Base-by-base conservation (phyloP, 148 eudicot genomes). In the Spergularia bocconei region DNA sequence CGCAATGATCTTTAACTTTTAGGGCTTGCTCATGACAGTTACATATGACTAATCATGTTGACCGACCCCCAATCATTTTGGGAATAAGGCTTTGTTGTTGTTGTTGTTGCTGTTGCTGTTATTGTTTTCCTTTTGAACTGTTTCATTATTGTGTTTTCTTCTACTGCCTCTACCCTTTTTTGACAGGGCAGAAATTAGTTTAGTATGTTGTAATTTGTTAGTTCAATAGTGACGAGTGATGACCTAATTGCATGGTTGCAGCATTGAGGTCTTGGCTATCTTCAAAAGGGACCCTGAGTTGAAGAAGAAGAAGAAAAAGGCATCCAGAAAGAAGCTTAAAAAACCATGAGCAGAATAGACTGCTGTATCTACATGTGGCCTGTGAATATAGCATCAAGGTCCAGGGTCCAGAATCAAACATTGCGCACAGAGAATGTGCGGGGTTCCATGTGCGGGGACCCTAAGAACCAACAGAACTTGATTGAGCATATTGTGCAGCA, bases 221-320 rank as follows among this genome's bases (percentile, higher is more conserved):
- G 33, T 33, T 64, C 19, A 50, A 44, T 16, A 17, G 23, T 56
- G 1, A 48, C 55, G 54, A 14, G 59, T 75, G 19, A 52, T 73
- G 65, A 3, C 54, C 60, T 68, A 44, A 73, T 70, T 21, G 50
- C 68, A 56, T 79, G 72, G 75, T 79, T 88, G 93, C 93, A 94
- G 98, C 80, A 91, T 94, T 79, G 98, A 94, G 85, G 77, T 94
- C 69, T 86, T 94, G 87, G 98, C 98, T 15, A 84, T 94, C 70
- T 94, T 94, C 73, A 88, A 83, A 79, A 85, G 97, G 81, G 92
- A 82, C 25, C 79, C 83, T 20, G 79, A 69, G 7, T 44, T 44
- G 10, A 44, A 44, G 66, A 82, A 65, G 13, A 58, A 17, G 54
- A 94, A 94, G 88, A 90, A 87, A 78, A 94, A 87, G 84, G 87